A percentile compares a stretch with the other conserved stretches of the same genome.
phyloP scores from a whole-genome alignment of 2,329 filamentous ascomycete species.

The Triangularia verruculosa region DNA sequence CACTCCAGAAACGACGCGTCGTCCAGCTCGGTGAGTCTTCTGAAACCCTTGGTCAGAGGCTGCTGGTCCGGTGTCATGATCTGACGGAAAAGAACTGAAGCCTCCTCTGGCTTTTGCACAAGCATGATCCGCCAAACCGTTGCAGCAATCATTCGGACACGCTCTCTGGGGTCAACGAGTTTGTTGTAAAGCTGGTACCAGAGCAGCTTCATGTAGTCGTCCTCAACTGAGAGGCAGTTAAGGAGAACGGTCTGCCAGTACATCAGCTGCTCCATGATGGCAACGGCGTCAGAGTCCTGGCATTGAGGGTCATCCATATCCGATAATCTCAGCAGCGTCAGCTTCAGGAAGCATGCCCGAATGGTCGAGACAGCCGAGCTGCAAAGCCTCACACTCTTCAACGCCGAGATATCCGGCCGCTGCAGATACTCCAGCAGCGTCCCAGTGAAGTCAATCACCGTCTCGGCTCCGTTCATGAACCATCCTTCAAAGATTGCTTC shows the following conservation, averaged over 20 bases:
- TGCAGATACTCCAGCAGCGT: conserved; percentile 85
- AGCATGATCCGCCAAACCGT: conserved; percentile 88
- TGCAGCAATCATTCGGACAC: conserved; percentile 72
- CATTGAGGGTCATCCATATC: conserved; percentile 69
- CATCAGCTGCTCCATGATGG: conserved; percentile 78
- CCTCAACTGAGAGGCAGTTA: conserved; percentile 70
- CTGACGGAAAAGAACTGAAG: conserved; percentile 68
- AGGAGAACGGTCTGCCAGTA: conserved; percentile 96
- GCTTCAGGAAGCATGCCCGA: conserved; percentile 71
- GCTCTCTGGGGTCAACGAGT: conserved; percentile 65
- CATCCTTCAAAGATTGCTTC: conserved; percentile 95
- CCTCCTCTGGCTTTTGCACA: conserved; percentile 87
- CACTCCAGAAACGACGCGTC: conserved; percentile 84
- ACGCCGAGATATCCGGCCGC: conserved; percentile 71
- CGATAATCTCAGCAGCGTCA: conserved; percentile 77
- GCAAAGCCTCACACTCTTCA: conserved; percentile 91
- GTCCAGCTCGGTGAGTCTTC: conserved; percentile 81
- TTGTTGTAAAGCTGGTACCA: conserved; percentile 94
- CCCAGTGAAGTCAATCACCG: conserved; percentile 81
- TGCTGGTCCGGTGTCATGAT: conserved; percentile 68
- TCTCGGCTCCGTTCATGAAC: conserved; percentile 86
- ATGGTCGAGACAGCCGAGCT: conserved; percentile 77
- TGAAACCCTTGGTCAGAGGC: conserved; percentile 71
- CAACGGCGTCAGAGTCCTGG: conserved; percentile 59
- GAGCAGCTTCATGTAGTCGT: conserved; percentile 78